Base-by-base conservation (phyloP, 2,329 filamentous ascomycete genomes). In the Colletotrichum tanaceti region DNA sequence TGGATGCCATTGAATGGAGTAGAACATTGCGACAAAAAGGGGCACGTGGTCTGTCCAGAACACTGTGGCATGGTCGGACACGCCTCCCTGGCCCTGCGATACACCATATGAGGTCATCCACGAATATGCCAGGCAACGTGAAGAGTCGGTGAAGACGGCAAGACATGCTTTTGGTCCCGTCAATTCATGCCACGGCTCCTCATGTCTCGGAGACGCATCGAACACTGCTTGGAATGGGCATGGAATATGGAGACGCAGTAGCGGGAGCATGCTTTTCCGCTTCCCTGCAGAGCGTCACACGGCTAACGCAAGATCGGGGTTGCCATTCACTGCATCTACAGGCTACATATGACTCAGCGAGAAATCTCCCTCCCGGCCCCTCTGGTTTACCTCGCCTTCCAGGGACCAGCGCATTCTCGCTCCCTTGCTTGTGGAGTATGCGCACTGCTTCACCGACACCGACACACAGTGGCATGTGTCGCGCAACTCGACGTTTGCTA, bases 61-160 rank as follows among this genome's bases (percentile, higher is more conserved):
- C 55, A 65, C 54, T 20, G 50, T 41, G 57, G 49, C 54, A 49
- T 52, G n/a, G 55, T 61, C 43, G 49, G 50, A 68, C 49, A 66
- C 55, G 24, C 32, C 62, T 60, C 38, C 62, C 55, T 61, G 16
- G 24, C 38, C n/a, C 39, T 35, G 53, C 54, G 54, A 54, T 49
- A 47, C 47, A 28, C 63, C 57, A 52, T 35, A 70, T 66, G 66
- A 70, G 57, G 66, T 70, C 69, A 71, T 70, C 28, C 38, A 58
- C 35, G 14, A 44, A 46, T 28, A 65, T 60, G 50, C 55, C 61
- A 70, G 62, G 35, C 52, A 55, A 58, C 65, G 10, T 70, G 66
- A 71, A 65, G 65, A 71, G 69, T 71, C 69, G 69, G 69, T 71
- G 69, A 71, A 71, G 66, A 70, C 70, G 47, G 39, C 55, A 39